These are phyloP conservation scores for Debaryomyces udenii DNA, from an alignment of 1,139 yeast species.

Conservation along the genomic window DNA sequence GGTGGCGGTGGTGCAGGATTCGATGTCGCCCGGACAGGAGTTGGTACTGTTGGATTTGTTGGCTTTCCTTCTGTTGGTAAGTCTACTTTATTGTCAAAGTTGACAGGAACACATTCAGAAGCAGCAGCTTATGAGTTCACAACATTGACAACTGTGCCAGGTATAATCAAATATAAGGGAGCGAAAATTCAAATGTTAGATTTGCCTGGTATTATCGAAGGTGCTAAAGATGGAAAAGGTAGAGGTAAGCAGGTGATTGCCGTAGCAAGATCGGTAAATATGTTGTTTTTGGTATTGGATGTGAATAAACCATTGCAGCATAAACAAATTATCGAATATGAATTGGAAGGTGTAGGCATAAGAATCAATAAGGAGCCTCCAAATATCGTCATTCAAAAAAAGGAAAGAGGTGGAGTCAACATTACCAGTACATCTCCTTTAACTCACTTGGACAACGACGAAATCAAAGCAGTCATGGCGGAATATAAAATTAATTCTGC, in stretches of 20 bases:
- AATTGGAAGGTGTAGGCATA: constrained; percentile 96
- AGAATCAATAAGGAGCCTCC: constrained; percentile 92
- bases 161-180: constrained; percentile 92
- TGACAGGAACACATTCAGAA: constrained; percentile 95
- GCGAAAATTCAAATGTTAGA: constrained; percentile 98
- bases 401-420: constrained; percentile 93
- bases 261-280: constrained; percentile 93
- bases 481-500: constrained; percentile 96
- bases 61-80: constrained; percentile 99
- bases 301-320: constrained; percentile 95
- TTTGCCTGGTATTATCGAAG: constrained; percentile 98
- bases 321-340: constrained; percentile 90
- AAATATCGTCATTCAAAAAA: constrained; percentile 84
- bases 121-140: constrained; percentile 98
- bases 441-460: constrained; percentile 89
- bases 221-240: constrained; percentile 99
- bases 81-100: constrained; percentile 78
- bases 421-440: constrained; percentile 92
- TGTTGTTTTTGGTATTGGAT: constrained; percentile 89
- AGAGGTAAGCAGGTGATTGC: constrained; percentile 99
- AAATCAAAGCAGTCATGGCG: constrained; percentile 91
- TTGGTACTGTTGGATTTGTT: constrained; percentile 93
- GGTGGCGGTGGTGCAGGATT: constrained; percentile 93
- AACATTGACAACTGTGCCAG: constrained; percentile 96
- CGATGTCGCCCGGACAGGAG: constrained; percentile 98